Evolutionary conservation across 805 yeast species (phyloP), one percentile per base, ranked within the genome.

Genomic region (Grigorovia yakushimaensis): DNA sequence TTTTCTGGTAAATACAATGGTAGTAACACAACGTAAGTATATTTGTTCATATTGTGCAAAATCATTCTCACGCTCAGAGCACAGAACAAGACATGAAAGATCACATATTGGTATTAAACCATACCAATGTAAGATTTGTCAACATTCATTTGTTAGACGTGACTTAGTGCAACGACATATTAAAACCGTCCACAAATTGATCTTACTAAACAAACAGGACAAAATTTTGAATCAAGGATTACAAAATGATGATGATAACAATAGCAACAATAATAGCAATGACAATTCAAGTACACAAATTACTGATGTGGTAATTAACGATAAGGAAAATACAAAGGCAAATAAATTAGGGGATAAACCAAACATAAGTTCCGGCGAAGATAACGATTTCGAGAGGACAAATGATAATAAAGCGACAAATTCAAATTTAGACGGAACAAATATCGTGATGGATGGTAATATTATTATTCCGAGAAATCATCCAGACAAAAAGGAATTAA

Each of bases 91-190:
- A 43, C 93, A 84, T 57, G 91, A 84, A 62, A 67, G 89, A 23
- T 80, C 88, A 1, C 93, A 84, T 59, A 83, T 88, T 13, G 83
- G 83, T 56, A 87, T 81, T 57, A 79, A 87, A 52, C 94, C 94
- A 0, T 85, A 82, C 66, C 79, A 78, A 49, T 85, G 95, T 57
- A 69, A 75, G 35, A 73, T 78, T 45, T 85, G 94, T 60, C 72
- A 79, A 9, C 76, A 82, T 43, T 77, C 83, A 2, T 85, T 85
- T 68, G 95, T 85, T 1, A 68, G 95, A 50, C 68, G 93, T 54
- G 95, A 85, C 59, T 67, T 85, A 42, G 68, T 86, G 17, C 86
- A 84, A 56, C 69, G 95, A 37, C 95, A 85, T 62, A 76, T 82
- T 49, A 67, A 91, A 41, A 86, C 94, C 0, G 93, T 85, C 13